These are phyloP conservation scores for Solanum chaucha DNA, from an alignment of 257 asterid genomes.

Conservation along the genomic window DNA sequence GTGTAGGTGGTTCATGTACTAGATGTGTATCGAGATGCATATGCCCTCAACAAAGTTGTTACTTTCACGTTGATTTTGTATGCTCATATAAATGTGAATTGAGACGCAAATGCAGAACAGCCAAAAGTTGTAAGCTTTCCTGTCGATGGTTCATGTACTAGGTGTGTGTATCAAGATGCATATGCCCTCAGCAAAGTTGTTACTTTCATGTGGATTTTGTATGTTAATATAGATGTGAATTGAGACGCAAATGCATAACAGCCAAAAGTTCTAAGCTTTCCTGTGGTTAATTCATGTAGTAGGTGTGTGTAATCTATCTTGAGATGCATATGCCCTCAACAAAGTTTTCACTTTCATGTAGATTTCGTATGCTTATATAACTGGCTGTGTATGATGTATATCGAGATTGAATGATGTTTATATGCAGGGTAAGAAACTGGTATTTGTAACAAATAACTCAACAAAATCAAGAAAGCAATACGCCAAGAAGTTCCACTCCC, in stretches of 20 bases:
- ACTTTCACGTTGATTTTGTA: background rate
- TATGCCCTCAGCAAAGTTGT: background rate
- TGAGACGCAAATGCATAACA: background rate
- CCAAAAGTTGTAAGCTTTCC: background rate
- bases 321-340: background rate
- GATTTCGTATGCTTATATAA: background rate
- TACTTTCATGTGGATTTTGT: background rate
- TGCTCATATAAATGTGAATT: background rate
- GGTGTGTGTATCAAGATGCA: background rate
- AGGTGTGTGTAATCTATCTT: background rate
- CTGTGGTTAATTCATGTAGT: background rate
- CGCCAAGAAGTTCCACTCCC: slow-evolving; percentile 64
- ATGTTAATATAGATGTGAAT: background rate
- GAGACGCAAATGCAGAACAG: background rate
- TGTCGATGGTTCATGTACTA: background rate
- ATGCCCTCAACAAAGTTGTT: background rate
- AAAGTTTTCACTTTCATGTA: background rate
- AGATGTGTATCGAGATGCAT: background rate
- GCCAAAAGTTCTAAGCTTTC: background rate
- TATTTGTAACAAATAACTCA: slow-evolving; percentile 92
- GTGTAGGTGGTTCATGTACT: background rate
- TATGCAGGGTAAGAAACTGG: slow-evolving; percentile 71
- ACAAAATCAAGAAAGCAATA: slow-evolving; percentile 71
- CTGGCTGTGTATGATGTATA: background rate
- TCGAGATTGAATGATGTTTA: background rate